A percentile compares a stretch with the other conserved stretches of the same genome.
Conservation (phyloP, 441 rosid species). For the Kokia cookei region DNA sequence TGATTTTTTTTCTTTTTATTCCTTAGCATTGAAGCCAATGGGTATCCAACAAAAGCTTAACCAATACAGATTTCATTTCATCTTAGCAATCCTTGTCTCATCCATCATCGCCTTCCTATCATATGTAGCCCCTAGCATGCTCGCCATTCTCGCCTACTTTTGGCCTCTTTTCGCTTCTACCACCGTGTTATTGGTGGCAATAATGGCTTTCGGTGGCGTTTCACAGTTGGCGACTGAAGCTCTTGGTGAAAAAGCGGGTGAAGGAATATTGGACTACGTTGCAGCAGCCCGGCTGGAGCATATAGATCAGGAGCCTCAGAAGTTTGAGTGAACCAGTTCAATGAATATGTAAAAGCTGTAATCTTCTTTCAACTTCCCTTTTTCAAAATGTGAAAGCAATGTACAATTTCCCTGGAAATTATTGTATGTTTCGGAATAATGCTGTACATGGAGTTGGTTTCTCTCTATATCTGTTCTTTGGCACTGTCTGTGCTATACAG, state of each 20-base stretch:
- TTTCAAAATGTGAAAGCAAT: not conserved
- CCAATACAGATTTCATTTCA: conserved; percentile 51
- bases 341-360: not conserved
- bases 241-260: conserved; percentile 32
- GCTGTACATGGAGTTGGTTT: not conserved
- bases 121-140: conserved; percentile 48
- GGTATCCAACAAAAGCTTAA: conserved; percentile 41
- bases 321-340: not conserved
- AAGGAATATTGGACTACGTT: conserved; percentile 50
- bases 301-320: conserved; percentile 14
- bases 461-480: not conserved
- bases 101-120: conserved; percentile 21
- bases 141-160: conserved; percentile 51
- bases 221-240: conserved; percentile 31
- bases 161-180: conserved; percentile 92
- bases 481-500: not conserved
- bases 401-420: not conserved
- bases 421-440: not conserved
- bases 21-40: conserved; percentile 10
- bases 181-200: conserved; percentile 43
- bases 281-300: conserved; percentile 36
- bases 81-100: conserved; percentile 21
- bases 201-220: conserved; percentile 48
- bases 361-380: not conserved
- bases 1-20: not conserved